Evolutionary conservation across 768 basidiomycete species (phyloP), one percentile per base, ranked within the genome.

Genomic region (Naganishia onofrii): DNA sequence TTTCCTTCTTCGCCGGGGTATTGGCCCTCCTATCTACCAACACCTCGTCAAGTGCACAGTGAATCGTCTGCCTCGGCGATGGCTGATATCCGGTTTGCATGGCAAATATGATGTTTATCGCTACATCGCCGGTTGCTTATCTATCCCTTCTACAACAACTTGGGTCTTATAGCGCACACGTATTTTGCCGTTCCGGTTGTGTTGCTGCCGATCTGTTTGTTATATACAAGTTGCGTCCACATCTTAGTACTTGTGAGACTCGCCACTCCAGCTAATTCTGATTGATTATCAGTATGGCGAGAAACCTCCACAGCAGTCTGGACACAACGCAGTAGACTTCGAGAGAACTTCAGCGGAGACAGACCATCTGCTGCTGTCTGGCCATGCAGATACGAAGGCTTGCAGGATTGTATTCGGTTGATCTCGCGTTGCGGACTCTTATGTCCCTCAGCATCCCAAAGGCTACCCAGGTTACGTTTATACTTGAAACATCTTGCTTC

Each of bases 121-220:
- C 53, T 13, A 31, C 73, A 0, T 68, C 72, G 46, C 73, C 73
- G 26, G 63, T 74, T 19, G 71, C n/a, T n/a, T 73, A 8, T 55
- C 72, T n/a, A 57, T 60, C 15, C 69, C 70, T n/a, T 73, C 64
- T 72, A 73, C 44, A 46, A 32, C 8, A 74, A 74, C 38, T 51
- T 74, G 9, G 74, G 74, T 13, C 60, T n/a, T 73, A n/a, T 56
- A 66, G 7, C 73, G 74, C 72, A 72, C 64, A 19, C 70, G 70
- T 42, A 75, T 72, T 2, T 55, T 75, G 26, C 51, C 73, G 19
- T 73, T 28, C 72, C 77, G 0, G 75, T 79, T 36, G 48, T 81
- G 6, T 76, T 81, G 69, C 74, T 81, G 42, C 80, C 80, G 6
- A 74, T 77, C 78, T 69, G 74, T 81, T 58, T 66, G 76, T 76